Percentiles rank a stretch among this genome's conserved stretches.
These are phyloP conservation scores for Backusella liffmaniae DNA, from an alignment of 192 early-diverging fungal genomes.

Conservation along the genomic window DNA sequence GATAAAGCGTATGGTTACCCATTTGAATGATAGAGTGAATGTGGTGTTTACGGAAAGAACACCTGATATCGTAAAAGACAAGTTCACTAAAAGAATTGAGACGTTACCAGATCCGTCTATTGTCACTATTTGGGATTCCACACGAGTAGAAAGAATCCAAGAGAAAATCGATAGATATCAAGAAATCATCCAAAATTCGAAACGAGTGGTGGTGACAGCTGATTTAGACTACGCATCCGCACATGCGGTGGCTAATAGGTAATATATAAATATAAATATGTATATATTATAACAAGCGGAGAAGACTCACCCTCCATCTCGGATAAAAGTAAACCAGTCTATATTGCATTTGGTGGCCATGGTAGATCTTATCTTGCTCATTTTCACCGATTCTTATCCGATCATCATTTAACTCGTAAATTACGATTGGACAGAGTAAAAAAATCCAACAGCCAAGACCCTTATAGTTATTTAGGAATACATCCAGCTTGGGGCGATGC, in stretches of 20 bases:
- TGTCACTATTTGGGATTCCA: slow-evolving; percentile 25
- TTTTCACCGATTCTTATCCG: slow-evolving; percentile 25
- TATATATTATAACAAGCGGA: not conserved
- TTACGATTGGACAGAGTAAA: slow-evolving; percentile 25
- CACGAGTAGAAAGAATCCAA: not conserved
- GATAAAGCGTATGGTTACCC: slow-evolving; percentile 24
- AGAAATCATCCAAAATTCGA: slow-evolving; percentile 5
- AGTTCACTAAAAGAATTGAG: slow-evolving; percentile 7
- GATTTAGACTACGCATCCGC: slow-evolving; percentile 32
- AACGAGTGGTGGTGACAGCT: slow-evolving; percentile 23
- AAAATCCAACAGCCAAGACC: not conserved
- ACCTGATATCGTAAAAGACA: slow-evolving; percentile 17
- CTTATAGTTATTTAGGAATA: slow-evolving; percentile 34
- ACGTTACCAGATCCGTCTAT: not conserved
- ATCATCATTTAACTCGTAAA: slow-evolving; percentile 27
- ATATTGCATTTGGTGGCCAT: slow-evolving; percentile 30
- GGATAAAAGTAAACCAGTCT: slow-evolving; percentile 30
- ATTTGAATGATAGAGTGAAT: slow-evolving; percentile 17
- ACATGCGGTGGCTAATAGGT: slow-evolving; percentile 27
- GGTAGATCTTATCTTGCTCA: slow-evolving; percentile 25
- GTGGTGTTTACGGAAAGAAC: slow-evolving; percentile 40
- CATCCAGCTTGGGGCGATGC: slow-evolving; percentile 24
- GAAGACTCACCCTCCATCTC: not conserved
- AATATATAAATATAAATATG: slow-evolving; percentile 2
- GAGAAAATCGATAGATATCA: slow-evolving; percentile 24